Conservation (phyloP, 1,139 yeast species). For the Wickerhamomyces sp. region DNA sequence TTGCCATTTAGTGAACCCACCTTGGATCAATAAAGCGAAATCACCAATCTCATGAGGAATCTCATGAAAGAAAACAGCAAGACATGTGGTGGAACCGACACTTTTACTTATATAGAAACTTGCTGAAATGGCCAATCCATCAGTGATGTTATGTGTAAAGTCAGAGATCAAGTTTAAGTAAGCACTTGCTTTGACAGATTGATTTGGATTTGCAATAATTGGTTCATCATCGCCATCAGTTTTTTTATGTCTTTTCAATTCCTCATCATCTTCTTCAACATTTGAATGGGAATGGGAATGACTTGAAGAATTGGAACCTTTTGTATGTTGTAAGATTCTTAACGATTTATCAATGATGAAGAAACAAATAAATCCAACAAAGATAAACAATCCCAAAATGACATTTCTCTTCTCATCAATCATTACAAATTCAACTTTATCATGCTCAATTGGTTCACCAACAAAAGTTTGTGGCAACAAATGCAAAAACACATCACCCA, state of each 20-base stretch:
- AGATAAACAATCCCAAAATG: slow-evolving; percentile 46
- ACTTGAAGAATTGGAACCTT: slow-evolving; percentile 29
- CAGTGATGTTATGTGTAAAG: slow-evolving; percentile 64
- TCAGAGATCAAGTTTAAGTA: slow-evolving; percentile 60
- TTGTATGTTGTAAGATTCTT: slow-evolving; percentile 41
- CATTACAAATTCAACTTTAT: slow-evolving; percentile 35
- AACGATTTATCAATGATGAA: slow-evolving; percentile 52
- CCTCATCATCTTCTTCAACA: slow-evolving; percentile 18
- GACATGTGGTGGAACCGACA: slow-evolving; percentile 59
- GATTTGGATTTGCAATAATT: slow-evolving; percentile 27
- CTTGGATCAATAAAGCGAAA: slow-evolving; percentile 59
- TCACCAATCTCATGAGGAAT: slow-evolving; percentile 76
- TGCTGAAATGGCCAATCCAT: slow-evolving; percentile 64
- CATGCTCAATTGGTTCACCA: slow-evolving; percentile 41
- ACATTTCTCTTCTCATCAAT: slow-evolving; percentile 46
- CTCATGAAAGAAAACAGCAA: slow-evolving; percentile 67
- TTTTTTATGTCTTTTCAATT: slow-evolving; percentile 19
- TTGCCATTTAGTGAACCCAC: slow-evolving; percentile 56
- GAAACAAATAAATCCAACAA: slow-evolving; percentile 52
- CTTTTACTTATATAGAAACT: slow-evolving; percentile 52
- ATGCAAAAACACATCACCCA: slow-evolving; percentile 67
- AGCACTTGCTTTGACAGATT: slow-evolving; percentile 44
- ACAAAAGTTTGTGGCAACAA: slow-evolving; percentile 58
- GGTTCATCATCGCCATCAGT: slow-evolving; percentile 24
- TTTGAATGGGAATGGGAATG: slow-evolving; percentile 40